Conservation (phyloP, 2,329 filamentous ascomycete genomes). For the Septoria linicola region DNA sequence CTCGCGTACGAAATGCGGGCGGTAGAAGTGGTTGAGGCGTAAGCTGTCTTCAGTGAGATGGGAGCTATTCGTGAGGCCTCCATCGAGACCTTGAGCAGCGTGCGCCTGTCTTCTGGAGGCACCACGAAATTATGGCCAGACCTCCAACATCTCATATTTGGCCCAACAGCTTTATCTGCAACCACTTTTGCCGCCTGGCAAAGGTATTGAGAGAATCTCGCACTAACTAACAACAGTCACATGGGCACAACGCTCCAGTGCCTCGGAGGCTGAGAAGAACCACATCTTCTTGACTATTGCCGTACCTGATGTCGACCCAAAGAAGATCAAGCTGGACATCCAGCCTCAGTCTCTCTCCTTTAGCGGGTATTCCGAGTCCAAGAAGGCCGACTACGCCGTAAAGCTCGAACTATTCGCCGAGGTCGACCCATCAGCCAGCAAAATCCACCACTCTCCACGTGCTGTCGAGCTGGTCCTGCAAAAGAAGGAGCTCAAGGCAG, state of each 20-base stretch:
- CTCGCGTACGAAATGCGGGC: not conserved
- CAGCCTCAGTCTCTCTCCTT: slow-evolving; percentile 76
- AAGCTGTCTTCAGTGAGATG: not conserved
- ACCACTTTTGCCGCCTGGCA: not conserved
- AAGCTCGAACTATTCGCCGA: slow-evolving; percentile 85
- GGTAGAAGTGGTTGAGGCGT: not conserved
- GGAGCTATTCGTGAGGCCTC: too few relatives aligned
- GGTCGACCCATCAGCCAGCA: slow-evolving; percentile 81
- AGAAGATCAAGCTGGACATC: slow-evolving; percentile 77
- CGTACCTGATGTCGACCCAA: slow-evolving; percentile 76
- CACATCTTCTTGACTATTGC: slow-evolving; percentile 90
- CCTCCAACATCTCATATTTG: too few relatives aligned
- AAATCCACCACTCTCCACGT: slow-evolving; percentile 83
- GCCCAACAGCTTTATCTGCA: not conserved
- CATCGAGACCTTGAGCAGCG: too few relatives aligned
- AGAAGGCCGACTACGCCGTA: slow-evolving; percentile 84
- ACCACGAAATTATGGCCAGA: not conserved
- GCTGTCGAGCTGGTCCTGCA: slow-evolving; percentile 86
- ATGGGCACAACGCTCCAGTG: slow-evolving; percentile 95
- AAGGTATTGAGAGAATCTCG: not conserved
- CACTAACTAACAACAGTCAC: slow-evolving; percentile 62
- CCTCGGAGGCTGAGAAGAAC: slow-evolving; percentile 79
- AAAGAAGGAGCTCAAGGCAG: slow-evolving; percentile 94
- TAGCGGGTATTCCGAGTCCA: slow-evolving; percentile 75
- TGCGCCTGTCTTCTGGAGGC: not conserved